Conservation (phyloP, 1,139 yeast species). For the Lodderomyces theae region DNA sequence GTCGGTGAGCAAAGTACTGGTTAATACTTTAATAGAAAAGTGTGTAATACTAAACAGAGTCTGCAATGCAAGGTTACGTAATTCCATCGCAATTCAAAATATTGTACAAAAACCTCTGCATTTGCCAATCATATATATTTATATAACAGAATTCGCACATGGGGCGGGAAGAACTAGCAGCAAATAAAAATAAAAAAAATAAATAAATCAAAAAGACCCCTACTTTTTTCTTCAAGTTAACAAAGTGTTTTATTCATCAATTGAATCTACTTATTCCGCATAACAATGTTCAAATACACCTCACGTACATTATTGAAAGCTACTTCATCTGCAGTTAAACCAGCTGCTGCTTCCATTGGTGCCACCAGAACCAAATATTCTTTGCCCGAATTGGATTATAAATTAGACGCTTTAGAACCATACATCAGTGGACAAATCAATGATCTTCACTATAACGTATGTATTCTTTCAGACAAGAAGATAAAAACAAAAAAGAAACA, state of each 20-base stretch:
- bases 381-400: slow-evolving; percentile 85
- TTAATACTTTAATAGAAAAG: too few species aligned
- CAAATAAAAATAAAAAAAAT: neutral
- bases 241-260: neutral
- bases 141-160: too few species aligned
- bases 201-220: too few species aligned
- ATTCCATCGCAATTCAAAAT: too few species aligned
- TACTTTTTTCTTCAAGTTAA: neutral
- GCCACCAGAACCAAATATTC: slow-evolving; percentile 62
- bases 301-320: slow-evolving; percentile 15
- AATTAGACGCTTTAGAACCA: slow-evolving; percentile 87
- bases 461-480: too few species aligned
- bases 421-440: slow-evolving; percentile 85
- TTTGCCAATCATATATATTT: too few species aligned
- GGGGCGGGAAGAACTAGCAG: too few species aligned
- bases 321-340: slow-evolving; percentile 9
- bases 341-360: slow-evolving; percentile 21
- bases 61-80: too few species aligned
- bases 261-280: neutral
- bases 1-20: too few species aligned
- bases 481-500: too few species aligned
- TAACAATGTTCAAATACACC: slow-evolving; percentile 19
- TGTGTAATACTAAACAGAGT: too few species aligned
- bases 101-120: too few species aligned
- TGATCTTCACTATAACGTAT: slow-evolving; percentile 56